A percentile compares a stretch with the other conserved stretches of the same genome.
Conservation (phyloP, 495 filamentous ascomycete genomes). For the Melanomma pulvis-pyrius region DNA sequence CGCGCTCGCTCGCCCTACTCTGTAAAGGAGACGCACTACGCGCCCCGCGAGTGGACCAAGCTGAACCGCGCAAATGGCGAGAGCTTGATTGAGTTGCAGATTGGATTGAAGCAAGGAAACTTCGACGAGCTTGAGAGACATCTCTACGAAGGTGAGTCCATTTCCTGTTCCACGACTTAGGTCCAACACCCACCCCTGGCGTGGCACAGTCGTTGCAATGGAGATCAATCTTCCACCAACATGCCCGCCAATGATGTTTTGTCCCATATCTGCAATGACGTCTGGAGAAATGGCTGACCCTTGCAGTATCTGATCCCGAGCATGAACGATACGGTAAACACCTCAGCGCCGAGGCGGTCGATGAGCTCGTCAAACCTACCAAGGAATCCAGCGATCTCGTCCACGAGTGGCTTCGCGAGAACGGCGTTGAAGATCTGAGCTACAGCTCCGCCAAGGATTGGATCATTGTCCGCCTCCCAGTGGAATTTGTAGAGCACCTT, state of each 20-base stretch:
- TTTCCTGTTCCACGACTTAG: neutral
- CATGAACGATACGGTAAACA: conserved; percentile 52
- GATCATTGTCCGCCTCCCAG: conserved; percentile 46
- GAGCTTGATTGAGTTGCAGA: conserved; percentile 45
- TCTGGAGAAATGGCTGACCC: too few species aligned
- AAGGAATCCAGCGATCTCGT: conserved; percentile 45
- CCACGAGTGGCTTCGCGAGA: conserved; percentile 49
- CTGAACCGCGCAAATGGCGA: conserved; percentile 50
- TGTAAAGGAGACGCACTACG: conserved; percentile 57
- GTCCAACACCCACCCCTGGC: neutral
- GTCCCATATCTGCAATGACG: too few species aligned
- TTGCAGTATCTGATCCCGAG: conserved; percentile 49
- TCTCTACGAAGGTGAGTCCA: conserved; percentile 47
- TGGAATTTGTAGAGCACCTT: conserved; percentile 46
- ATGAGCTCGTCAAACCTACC: conserved; percentile 45
- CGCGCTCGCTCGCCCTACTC: conserved; percentile 46
- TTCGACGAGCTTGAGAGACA: conserved; percentile 50
- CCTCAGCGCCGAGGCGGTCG: conserved; percentile 45
- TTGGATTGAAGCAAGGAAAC: conserved; percentile 51
- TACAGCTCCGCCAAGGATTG: conserved; percentile 50
- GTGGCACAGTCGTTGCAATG: neutral
- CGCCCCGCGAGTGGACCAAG: conserved; percentile 54
- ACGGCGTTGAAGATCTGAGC: conserved; percentile 38
- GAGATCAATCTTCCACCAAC: neutral
- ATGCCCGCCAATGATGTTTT: neutral